phyloP scores from a whole-genome alignment of 1,284 basidiomycete genomes.

The Ustilago nuda region DNA sequence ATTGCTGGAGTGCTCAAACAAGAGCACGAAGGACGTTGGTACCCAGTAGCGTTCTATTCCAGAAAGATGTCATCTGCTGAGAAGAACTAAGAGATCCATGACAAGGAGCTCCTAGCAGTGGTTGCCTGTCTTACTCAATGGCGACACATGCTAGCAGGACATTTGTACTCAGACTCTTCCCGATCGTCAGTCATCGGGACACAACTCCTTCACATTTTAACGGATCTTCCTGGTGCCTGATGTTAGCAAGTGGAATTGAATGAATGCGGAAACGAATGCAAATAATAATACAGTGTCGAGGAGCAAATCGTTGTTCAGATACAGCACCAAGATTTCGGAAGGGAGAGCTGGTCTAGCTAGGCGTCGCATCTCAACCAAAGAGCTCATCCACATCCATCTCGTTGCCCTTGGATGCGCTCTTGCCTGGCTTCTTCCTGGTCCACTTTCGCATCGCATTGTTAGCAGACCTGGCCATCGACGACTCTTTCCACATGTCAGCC shows the following conservation, averaged over 20 bases:
- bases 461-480: conserved; percentile 14
- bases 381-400: conserved; percentile 38
- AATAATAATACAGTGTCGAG: conserved; percentile 11
- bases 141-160: too few species aligned
- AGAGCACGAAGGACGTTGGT: too few species aligned
- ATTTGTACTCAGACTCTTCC: too few species aligned
- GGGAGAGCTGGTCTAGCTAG: not conserved
- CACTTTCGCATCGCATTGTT: conserved; percentile 28
- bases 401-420: conserved; percentile 9
- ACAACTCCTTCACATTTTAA: too few species aligned
- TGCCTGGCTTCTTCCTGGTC: conserved; percentile 22
- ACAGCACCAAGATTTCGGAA: conserved; percentile 10
- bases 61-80: too few species aligned
- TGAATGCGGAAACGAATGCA: not conserved
- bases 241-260: not conserved
- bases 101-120: too few species aligned
- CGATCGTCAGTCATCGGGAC: too few species aligned
- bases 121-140: too few species aligned
- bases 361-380: conserved; percentile 12
- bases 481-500: conserved; percentile 32
- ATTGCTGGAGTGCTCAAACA: too few species aligned
- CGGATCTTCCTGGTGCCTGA: not conserved
- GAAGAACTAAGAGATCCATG: too few species aligned
- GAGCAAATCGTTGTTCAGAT: conserved; percentile 4
- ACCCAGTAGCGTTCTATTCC: too few species aligned